phyloP scores from a whole-genome alignment of 345 rosid species.

The Eucalyptus tenuipes region DNA sequence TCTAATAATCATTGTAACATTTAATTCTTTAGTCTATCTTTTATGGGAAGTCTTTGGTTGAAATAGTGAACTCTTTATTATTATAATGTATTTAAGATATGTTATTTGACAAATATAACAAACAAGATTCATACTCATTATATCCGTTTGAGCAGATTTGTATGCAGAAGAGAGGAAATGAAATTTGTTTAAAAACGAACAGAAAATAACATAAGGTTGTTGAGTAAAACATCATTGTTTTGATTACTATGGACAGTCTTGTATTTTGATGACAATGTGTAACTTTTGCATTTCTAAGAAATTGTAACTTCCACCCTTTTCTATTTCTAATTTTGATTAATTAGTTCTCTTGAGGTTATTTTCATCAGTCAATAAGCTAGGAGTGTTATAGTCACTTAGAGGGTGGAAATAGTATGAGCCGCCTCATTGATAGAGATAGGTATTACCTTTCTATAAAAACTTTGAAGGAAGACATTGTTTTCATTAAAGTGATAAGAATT shows the following conservation, averaged over 20 bases:
- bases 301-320: background rate
- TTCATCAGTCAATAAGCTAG: background rate
- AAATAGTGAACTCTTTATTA: background rate
- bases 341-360: background rate
- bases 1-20: background rate
- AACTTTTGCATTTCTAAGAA: background rate
- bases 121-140: background rate
- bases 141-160: background rate
- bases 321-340: background rate
- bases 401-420: background rate
- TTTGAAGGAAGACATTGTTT: background rate
- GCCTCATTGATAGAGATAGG: background rate
- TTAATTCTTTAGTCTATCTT: background rate
- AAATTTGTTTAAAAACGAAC: background rate
- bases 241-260: background rate
- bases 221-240: background rate
- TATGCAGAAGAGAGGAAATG: background rate
- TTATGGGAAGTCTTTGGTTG: background rate
- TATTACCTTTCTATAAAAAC: background rate
- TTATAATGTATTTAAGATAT: background rate
- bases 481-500: background rate
- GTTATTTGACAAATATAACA: background rate
- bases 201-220: background rate
- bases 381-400: background rate
- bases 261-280: background rate